Base-by-base conservation (phyloP, 352 stramenopile species). In the Bremia lactucae region DNA sequence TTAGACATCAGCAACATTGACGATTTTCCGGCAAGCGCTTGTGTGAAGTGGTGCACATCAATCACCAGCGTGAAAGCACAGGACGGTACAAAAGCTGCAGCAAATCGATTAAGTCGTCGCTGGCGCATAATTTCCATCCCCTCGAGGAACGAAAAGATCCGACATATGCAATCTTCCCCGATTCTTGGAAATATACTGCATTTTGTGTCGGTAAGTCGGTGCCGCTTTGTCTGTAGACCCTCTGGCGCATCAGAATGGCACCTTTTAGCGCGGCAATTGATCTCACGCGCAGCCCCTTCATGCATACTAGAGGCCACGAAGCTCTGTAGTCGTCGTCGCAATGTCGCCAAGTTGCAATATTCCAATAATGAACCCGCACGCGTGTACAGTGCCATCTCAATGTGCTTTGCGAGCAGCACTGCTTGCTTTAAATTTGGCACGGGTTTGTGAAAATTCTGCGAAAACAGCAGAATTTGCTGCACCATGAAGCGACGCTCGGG, bases 301-400 rank as follows among this genome's bases (percentile, higher is more conserved):
- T 84, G 69, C 38, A 77, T 66, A 39, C 72, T 86, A 18, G 75
- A 65, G 28, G 72, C 74, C 16, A 86, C 64, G 6, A 89, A 61
- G 14, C 65, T 71, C 50, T 89, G 77, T 18, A 89, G 57, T 15
- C 77, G 70, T 19, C 74, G 53, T n/a, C 68, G 72, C 42, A 89
- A 52, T 8, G 77, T 89, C 18, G 68, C 62, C 31, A 78, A 43
- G 52, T 86, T 82, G 33, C 59, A 62, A 51, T 87, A 89, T 48
- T 89, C 77, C 24, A 59, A 62, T 28, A 84, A 38, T 2, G 72
- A 86, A 0, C 55, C 69, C 5, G 77, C 77, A 15, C 70, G 68
- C 6, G 73, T 76, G 50, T 89, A 89, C 16, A 89, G 42, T 9
- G 68, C 75, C 6, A 89, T 23, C 25, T 89, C 77, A 36, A 89